Evolutionary conservation across 2,329 filamentous ascomycete species (phyloP).

Genomic region (Lachnellula arida): DNA sequence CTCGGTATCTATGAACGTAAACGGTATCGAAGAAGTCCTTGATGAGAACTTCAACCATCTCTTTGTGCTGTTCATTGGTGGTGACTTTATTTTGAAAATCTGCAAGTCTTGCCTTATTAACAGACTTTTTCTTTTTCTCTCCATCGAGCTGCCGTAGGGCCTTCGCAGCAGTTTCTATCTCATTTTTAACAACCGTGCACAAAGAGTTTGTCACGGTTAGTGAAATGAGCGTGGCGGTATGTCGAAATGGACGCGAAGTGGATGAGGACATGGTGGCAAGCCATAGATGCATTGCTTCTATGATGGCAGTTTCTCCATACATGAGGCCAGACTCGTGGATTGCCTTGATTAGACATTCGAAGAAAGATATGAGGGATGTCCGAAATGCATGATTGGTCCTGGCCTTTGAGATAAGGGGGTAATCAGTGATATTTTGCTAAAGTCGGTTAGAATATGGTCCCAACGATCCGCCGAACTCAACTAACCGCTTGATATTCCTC

Average conservation of each 20-base stretch:
- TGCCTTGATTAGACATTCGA: conserved; percentile 68
- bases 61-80: conserved; percentile 31
- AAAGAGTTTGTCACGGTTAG: conserved; percentile 75
- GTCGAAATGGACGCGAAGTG: conserved; percentile 80
- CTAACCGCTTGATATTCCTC: conserved; percentile 76
- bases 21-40: conserved; percentile 87
- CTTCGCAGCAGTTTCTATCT: conserved; percentile 69
- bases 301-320: conserved; percentile 64
- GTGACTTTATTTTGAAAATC: conserved; percentile 69
- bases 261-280: conserved; percentile 87
- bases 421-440: conserved; percentile 76
- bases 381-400: conserved; percentile 76
- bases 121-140: conserved; percentile 66
- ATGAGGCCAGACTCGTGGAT: conserved; percentile 78
- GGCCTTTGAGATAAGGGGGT: conserved; percentile 80
- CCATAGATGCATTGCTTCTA: conserved; percentile 90
- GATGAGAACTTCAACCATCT: conserved; percentile 65
- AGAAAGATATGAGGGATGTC: conserved; percentile 71
- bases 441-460: conserved; percentile 5
- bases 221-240: conserved; percentile 84
- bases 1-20: conserved; percentile 92
- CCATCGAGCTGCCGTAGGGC: conserved; percentile 73
- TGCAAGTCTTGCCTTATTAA: conserved; percentile 73
- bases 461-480: conserved; percentile 8
- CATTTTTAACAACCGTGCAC: conserved; percentile 65